Evolutionary conservation across 1,284 basidiomycete species (phyloP).

Genomic region (Ustilago vetiveriae): DNA sequence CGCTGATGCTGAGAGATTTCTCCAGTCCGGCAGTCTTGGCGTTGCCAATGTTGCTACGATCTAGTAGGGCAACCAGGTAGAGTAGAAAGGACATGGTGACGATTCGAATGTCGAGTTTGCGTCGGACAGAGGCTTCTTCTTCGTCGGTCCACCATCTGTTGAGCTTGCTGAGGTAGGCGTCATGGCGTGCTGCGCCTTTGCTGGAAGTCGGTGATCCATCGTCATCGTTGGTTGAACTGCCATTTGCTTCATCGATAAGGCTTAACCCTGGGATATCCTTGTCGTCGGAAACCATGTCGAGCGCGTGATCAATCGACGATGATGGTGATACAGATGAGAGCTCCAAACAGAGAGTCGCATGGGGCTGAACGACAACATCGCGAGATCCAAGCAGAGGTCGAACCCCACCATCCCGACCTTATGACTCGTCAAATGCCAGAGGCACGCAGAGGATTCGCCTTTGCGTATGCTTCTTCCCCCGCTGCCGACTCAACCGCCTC

Average conservation of each 20-base stretch:
- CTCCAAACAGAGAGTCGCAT: neutral
- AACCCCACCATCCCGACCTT: no score
- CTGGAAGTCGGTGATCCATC: neutral
- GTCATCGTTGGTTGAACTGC: neutral
- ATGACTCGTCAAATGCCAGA: no score
- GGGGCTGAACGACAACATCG: no score
- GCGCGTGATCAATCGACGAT: no score
- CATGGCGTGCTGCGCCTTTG: neutral
- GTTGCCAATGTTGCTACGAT: conserved; percentile 54
- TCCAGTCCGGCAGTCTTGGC: conserved; percentile 58
- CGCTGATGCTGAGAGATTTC: conserved; percentile 38
- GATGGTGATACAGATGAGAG: neutral
- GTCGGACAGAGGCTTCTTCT: conserved; percentile 40
- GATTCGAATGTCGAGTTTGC: conserved; percentile 52
- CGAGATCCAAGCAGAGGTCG: no score
- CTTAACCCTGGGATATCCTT: neutral
- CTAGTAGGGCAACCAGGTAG: conserved; percentile 44
- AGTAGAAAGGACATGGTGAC: conserved; percentile 32
- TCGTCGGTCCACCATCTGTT: conserved; percentile 54
- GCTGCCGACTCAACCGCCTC: no score
- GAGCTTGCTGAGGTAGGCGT: conserved; percentile 21
- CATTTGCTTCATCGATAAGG: neutral
- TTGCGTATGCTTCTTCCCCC: no score
- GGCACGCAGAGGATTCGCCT: no score
- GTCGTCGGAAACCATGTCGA: conserved; percentile 3